A percentile compares a stretch with the other conserved stretches of the same genome.
These are phyloP conservation scores for Platanus orientalis DNA, from an alignment of 164 flowering plant genomes.

Conservation along the genomic window DNA sequence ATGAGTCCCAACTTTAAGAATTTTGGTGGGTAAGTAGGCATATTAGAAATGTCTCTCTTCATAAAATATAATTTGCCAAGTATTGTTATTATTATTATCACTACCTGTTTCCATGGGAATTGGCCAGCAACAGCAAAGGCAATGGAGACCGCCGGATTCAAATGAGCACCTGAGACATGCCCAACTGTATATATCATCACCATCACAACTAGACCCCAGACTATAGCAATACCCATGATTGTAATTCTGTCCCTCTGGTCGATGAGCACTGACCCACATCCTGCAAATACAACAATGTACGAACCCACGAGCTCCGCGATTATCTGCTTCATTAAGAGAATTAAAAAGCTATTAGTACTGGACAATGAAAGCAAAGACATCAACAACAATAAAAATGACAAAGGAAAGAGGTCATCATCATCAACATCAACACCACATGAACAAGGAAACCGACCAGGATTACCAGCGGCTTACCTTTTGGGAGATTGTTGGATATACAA, in stretches of 20 bases:
- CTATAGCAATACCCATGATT: too few species aligned
- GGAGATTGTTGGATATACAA: background rate
- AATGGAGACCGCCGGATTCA: too few species aligned
- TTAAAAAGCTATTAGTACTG: background rate
- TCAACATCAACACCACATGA: too few species aligned
- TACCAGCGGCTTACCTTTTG: conserved; percentile 24
- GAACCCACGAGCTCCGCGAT: conserved; percentile 42
- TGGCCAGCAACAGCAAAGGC: too few species aligned
- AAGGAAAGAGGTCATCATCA: too few species aligned
- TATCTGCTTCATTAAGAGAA: conserved; percentile 17
- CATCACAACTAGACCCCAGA: conserved; percentile 57
- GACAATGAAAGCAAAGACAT: background rate
- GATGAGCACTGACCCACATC: conserved; percentile 35
- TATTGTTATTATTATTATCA: too few species aligned
- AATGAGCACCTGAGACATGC: conserved; percentile 67
- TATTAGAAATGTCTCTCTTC: too few species aligned
- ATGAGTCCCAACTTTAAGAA: too few species aligned
- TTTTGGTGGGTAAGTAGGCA: too few species aligned
- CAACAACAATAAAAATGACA: background rate
- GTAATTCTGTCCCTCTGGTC: conserved; percentile 12
- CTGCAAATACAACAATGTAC: conserved; percentile 34
- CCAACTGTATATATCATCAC: conserved; percentile 56
- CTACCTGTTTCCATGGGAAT: too few species aligned
- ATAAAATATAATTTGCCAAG: too few species aligned
- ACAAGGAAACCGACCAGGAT: too few species aligned